These are phyloP conservation scores for Aspergillus niger DNA, from an alignment of 2,329 filamentous ascomycete genomes.

Conservation along the genomic window DNA sequence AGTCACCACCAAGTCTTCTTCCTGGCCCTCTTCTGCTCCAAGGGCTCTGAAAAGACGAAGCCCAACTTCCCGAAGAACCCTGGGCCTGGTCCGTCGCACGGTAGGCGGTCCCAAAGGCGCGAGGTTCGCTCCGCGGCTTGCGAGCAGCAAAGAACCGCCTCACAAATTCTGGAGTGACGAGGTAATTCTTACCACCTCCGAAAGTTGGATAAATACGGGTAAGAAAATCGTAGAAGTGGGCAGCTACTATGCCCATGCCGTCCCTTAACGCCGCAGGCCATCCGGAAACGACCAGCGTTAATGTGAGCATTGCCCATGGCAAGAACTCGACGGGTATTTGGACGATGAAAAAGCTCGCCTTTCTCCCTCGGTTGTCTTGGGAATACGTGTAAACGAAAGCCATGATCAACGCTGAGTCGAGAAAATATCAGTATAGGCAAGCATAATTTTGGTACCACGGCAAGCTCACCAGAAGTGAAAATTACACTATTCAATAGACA, in stretches of 20 bases:
- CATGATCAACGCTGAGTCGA: slow-evolving; percentile 65
- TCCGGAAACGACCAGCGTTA: slow-evolving; percentile 70
- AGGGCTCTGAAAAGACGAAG: slow-evolving; percentile 33
- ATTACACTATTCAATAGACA: slow-evolving; percentile 33
- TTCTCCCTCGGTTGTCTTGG: slow-evolving; percentile 78
- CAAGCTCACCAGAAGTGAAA: slow-evolving; percentile 42
- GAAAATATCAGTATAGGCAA: slow-evolving; percentile 47
- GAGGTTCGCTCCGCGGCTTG: slow-evolving; percentile 49
- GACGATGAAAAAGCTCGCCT: slow-evolving; percentile 78
- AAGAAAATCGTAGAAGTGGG: slow-evolving; percentile 88
- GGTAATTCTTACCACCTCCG: slow-evolving; percentile 75
- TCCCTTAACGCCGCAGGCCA: slow-evolving; percentile 62
- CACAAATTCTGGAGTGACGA: slow-evolving; percentile 73
- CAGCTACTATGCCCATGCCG: slow-evolving; percentile 77
- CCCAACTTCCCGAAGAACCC: slow-evolving; percentile 30
- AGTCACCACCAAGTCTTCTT: slow-evolving; percentile 43
- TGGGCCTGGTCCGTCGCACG: slow-evolving; percentile 37
- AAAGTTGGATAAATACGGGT: slow-evolving; percentile 86
- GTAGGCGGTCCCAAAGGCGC: slow-evolving; percentile 65
- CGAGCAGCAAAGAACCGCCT: slow-evolving; percentile 63
- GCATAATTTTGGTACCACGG: slow-evolving; percentile 2
- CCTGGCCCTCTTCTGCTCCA: slow-evolving; percentile 46
- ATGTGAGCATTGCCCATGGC: slow-evolving; percentile 75
- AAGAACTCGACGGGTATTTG: slow-evolving; percentile 79
- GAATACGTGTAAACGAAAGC: slow-evolving; percentile 81